Conservation (phyloP, 164 flowering plant species). For the Vitis labrusca region DNA sequence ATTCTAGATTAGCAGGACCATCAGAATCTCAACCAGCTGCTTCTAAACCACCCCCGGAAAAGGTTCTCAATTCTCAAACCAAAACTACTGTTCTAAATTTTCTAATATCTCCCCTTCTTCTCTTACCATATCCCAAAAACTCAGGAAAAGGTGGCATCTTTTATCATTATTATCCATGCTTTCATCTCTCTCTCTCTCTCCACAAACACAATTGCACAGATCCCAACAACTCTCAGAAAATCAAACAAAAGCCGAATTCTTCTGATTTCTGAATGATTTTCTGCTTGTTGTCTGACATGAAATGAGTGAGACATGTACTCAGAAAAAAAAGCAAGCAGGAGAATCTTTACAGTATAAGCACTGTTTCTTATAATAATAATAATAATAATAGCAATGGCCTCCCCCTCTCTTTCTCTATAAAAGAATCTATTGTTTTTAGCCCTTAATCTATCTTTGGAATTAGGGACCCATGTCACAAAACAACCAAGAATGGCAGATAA, state of each 20-base stretch:
- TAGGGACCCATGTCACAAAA: background rate
- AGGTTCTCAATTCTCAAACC: slow-evolving; percentile 37
- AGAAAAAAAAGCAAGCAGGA: slow-evolving; percentile 15
- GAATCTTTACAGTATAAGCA: slow-evolving; percentile 38
- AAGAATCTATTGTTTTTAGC: slow-evolving; percentile 6
- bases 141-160: slow-evolving; percentile 29
- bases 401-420: slow-evolving; percentile 21
- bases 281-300: slow-evolving; percentile 33
- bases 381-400: background rate
- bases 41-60: slow-evolving; percentile 50
- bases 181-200: slow-evolving; percentile 14
- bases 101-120: slow-evolving; percentile 1
- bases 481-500: slow-evolving; percentile 6
- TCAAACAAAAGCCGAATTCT: slow-evolving; percentile 23
- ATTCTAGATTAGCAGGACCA: slow-evolving; percentile 38
- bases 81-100: background rate
- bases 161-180: slow-evolving; percentile 14
- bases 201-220: slow-evolving; percentile 22
- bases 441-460: slow-evolving; percentile 3
- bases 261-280: slow-evolving; percentile 31
- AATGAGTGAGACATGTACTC: slow-evolving; percentile 9
- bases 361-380: slow-evolving; percentile 4
- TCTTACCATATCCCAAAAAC: slow-evolving; percentile 26
- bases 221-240: slow-evolving; percentile 43
- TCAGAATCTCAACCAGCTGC: slow-evolving; percentile 40